Percentiles rank a stretch among this genome's conserved stretches.
Conservation (phyloP, 805 yeast genomes). For the Saccharomycopsis synnaedendra region DNA sequence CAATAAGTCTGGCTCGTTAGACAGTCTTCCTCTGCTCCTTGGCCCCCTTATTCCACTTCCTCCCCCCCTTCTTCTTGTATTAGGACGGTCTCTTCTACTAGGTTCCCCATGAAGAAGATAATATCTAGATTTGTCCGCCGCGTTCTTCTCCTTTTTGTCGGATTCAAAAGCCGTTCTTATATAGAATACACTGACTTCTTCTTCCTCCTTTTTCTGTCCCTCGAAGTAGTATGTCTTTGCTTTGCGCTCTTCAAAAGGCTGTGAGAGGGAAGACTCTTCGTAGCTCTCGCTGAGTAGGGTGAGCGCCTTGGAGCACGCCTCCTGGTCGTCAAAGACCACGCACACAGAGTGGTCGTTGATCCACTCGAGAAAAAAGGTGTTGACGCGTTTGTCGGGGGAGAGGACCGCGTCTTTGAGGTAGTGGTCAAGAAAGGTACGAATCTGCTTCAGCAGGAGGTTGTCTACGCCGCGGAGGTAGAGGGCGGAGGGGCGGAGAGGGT, state of each 20-base stretch:
- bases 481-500: conserved; percentile 24
- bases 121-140: conserved; percentile 48
- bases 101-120: conserved; percentile 68
- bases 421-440: conserved; percentile 42
- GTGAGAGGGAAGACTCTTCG: conserved; percentile 10
- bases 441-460: conserved; percentile 46
- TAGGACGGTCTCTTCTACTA: conserved; percentile 23
- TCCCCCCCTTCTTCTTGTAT: conserved; percentile 13
- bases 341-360: conserved; percentile 50
- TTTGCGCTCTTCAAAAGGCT: conserved; percentile 17
- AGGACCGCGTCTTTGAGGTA: conserved; percentile 26
- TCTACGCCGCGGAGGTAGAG: conserved; percentile 51
- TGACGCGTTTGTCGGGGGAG: conserved; percentile 13
- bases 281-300: conserved; percentile 23
- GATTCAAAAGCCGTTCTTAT: conserved; percentile 39
- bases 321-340: conserved; percentile 26
- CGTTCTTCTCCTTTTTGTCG: conserved; percentile 48
- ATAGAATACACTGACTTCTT: conserved; percentile 21
- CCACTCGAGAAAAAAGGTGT: conserved; percentile 41
- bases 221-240: conserved; percentile 20
- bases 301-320: conserved; percentile 23
- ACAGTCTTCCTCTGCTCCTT: conserved; percentile 13
- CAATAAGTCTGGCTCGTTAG: conserved; percentile 26
- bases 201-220: conserved; percentile 15
- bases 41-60: conserved; percentile 7